Percentiles rank a stretch among this genome's conserved stretches.
These are phyloP conservation scores for Syzygium syzygioides DNA, from an alignment of 441 rosid species.

Conservation along the genomic window DNA sequence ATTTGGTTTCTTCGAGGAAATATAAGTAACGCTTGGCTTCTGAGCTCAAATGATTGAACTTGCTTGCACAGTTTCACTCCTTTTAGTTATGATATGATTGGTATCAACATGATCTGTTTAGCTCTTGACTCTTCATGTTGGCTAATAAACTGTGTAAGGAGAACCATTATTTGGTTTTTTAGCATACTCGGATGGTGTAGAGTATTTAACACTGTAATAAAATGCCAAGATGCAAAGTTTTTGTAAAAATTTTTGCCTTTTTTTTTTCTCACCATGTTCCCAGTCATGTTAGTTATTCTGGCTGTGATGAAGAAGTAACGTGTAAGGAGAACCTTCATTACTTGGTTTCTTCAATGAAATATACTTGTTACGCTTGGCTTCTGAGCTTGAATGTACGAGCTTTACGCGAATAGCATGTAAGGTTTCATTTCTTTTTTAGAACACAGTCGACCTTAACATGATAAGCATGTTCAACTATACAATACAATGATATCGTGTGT, in stretches of 20 bases:
- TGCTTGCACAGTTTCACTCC: neutral
- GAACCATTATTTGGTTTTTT: too few relatives aligned
- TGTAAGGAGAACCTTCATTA: neutral
- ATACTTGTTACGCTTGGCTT: neutral
- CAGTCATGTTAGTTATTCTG: neutral
- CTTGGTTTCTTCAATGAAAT: neutral
- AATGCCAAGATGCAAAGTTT: neutral
- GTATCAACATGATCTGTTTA: neutral
- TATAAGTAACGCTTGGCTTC: constrained; percentile 2
- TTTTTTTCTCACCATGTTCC: neutral
- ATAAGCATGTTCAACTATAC: neutral
- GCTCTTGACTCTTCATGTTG: too few relatives aligned
- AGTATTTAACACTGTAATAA: neutral
- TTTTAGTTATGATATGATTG: neutral
- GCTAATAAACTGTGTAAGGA: too few relatives aligned
- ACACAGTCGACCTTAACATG: neutral
- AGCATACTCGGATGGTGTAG: neutral
- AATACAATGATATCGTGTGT: neutral
- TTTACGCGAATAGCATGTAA: neutral
- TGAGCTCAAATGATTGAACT: neutral
- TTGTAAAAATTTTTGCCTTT: neutral
- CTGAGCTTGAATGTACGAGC: neutral
- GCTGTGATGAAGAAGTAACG: neutral
- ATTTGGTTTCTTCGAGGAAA: neutral
- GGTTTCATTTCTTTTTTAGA: neutral